These are phyloP conservation scores for Colletotrichum neosansevieriae DNA, from an alignment of 2,329 filamentous ascomycete genomes.

Conservation along the genomic window DNA sequence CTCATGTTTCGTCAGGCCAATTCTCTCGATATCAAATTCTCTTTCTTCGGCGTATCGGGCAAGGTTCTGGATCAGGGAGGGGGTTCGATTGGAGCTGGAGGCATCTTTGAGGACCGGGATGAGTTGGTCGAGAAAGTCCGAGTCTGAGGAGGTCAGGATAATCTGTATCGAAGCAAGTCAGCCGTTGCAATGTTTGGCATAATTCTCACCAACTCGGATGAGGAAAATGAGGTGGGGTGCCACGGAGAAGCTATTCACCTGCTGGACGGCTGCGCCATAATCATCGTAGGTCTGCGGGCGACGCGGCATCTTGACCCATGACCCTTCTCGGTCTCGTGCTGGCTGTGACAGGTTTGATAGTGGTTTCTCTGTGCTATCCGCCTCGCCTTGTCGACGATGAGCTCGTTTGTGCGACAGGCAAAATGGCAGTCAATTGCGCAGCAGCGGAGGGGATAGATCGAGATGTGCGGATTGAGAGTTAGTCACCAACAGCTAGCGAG, in stretches of 20 bases:
- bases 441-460: neutral
- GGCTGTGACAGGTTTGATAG: neutral
- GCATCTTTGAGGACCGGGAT: constrained; percentile 96
- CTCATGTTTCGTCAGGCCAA: constrained; percentile 95
- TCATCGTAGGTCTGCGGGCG: constrained; percentile 60
- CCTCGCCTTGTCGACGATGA: no score
- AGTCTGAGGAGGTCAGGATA: constrained; percentile 89
- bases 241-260: constrained; percentile 49
- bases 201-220: neutral
- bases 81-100: constrained; percentile 78
- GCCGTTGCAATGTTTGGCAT: neutral
- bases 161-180: constrained; percentile 68
- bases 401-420: neutral
- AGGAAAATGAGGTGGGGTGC: neutral
- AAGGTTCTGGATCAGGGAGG: constrained; percentile 81
- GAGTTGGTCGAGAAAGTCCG: constrained; percentile 94
- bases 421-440: neutral
- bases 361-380: no score
- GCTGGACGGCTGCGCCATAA: constrained; percentile 59
- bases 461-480: neutral
- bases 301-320: constrained; percentile 54
- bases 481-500: no score
- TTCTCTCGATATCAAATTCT: constrained; percentile 91
- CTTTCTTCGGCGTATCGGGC: constrained; percentile 86
- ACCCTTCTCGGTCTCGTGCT: neutral